phyloP scores from a whole-genome alignment of 2,329 filamentous ascomycete genomes.

The Tolypocladium ovalisporum region DNA sequence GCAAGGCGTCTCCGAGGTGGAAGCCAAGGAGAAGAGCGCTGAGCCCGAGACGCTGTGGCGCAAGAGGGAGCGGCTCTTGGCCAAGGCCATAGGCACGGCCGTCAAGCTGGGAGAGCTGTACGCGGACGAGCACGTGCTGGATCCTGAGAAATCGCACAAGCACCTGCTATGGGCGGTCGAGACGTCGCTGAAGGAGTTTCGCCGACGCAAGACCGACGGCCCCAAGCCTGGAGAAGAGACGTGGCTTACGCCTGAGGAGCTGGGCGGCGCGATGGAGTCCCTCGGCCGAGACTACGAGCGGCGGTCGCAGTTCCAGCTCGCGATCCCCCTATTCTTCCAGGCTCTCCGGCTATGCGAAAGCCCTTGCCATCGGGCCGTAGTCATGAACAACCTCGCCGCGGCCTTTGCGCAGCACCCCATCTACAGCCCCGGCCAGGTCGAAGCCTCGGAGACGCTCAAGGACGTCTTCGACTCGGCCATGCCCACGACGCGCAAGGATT shows the following conservation, averaged over 20 bases:
- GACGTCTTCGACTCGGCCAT: constrained; percentile 17
- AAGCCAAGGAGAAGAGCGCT: not conserved
- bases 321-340: constrained; percentile 78
- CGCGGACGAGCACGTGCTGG: constrained; percentile 61
- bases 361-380: constrained; percentile 66
- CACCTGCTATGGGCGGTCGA: constrained; percentile 76
- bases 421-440: constrained; percentile 15
- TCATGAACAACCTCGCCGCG: constrained; percentile 78
- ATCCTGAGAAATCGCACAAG: constrained; percentile 59
- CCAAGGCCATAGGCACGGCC: constrained; percentile 62
- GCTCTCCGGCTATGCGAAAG: constrained; percentile 58
- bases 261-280: constrained; percentile 65
- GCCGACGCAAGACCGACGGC: constrained; percentile 54
- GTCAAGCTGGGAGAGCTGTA: constrained; percentile 83
- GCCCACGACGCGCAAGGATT: constrained; percentile 41
- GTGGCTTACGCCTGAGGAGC: constrained; percentile 61
- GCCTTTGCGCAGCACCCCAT: constrained; percentile 59
- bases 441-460: constrained; percentile 17
- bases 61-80: constrained; percentile 56
- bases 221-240: constrained; percentile 58
- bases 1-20: not conserved
- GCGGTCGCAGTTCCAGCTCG: constrained; percentile 65
- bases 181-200: constrained; percentile 63
- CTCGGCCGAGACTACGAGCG: constrained; percentile 68
- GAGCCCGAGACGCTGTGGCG: constrained; percentile 38